A percentile compares a stretch with the other conserved stretches of the same genome.
Evolutionary conservation across 208 protist genomes (phyloP).

Genomic region (Trypanosoma melophagium): DNA sequence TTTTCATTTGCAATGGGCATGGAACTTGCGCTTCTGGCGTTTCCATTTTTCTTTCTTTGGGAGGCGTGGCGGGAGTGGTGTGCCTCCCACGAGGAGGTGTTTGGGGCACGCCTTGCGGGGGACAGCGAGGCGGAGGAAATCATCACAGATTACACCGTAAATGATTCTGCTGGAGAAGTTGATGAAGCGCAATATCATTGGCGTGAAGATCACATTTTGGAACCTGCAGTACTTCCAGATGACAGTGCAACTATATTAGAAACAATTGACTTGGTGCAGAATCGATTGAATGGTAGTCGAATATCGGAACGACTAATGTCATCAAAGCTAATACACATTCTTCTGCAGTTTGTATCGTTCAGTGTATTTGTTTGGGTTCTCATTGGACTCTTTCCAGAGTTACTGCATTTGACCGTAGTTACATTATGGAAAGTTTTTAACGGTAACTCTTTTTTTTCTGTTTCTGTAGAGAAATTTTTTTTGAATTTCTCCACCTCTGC

Average conservation of each 20-base stretch:
- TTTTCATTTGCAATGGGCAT: conserved; percentile 2
- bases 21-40: conserved; percentile 2
- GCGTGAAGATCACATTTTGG: neutral
- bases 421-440: conserved; percentile 9
- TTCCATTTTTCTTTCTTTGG: conserved; percentile 16
- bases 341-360: conserved; percentile 12
- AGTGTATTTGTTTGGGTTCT: conserved; percentile 11
- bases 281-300: neutral
- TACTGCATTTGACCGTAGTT: neutral
- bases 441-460: neutral
- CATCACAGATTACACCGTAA: neutral
- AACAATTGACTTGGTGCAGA: neutral
- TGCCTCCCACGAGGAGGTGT: neutral
- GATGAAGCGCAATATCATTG: neutral
- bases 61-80: conserved; percentile 15
- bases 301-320: neutral
- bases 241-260: conserved; percentile 25
- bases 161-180: neutral
- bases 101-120: neutral
- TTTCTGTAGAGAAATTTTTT: conserved; percentile 1
- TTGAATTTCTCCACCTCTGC: conserved; percentile 5
- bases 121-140: neutral
- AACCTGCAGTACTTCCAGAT: conserved; percentile 17
- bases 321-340: neutral
- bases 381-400: conserved; percentile 10